These are phyloP conservation scores for Metschnikowia chrysomelidarum DNA, from an alignment of 805 yeast species.

Conservation along the genomic window DNA sequence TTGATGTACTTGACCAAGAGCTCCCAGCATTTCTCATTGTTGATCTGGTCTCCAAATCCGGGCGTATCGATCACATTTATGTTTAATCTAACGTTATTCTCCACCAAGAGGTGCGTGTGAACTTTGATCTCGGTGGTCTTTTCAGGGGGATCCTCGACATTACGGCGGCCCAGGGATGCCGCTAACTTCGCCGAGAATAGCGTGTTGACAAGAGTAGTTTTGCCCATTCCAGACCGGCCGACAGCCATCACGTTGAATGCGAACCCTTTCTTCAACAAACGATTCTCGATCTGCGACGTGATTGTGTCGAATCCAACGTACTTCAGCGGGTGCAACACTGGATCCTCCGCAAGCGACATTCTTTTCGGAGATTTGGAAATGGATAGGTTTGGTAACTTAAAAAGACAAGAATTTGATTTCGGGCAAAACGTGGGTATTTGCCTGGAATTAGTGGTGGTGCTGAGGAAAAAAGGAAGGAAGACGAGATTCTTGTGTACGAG, in stretches of 20 bases:
- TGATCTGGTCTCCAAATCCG: slow-evolving; percentile 96
- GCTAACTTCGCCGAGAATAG: slow-evolving; percentile 81
- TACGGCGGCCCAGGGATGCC: slow-evolving; percentile 68
- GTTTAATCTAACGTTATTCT: slow-evolving; percentile 83
- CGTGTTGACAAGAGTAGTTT: slow-evolving; percentile 88
- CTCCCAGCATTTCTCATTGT: slow-evolving; percentile 95
- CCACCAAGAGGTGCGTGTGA: slow-evolving; percentile 66
- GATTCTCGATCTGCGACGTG: slow-evolving; percentile 90
- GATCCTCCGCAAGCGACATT: slow-evolving; percentile 21
- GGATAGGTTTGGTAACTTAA: background rate
- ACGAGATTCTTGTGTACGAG: slow-evolving; percentile 4
- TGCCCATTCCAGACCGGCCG: slow-evolving; percentile 89
- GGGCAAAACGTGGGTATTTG: too few species aligned
- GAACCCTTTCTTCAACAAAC: slow-evolving; percentile 88
- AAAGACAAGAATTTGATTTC: background rate
- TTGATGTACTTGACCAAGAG: slow-evolving; percentile 91
- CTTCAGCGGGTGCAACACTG: slow-evolving; percentile 53
- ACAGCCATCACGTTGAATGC: slow-evolving; percentile 93
- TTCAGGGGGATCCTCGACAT: slow-evolving; percentile 67
- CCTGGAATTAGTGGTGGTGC: too few species aligned
- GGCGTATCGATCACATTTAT: slow-evolving; percentile 94
- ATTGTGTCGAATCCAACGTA: slow-evolving; percentile 97
- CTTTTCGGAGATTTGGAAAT: background rate
- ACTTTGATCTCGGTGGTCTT: slow-evolving; percentile 85
- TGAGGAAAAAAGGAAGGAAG: too few species aligned